These are phyloP conservation scores for Sphagnum magellanicum DNA, from an alignment of 228 moss, liverwort and hornwort genomes.

Conservation along the genomic window DNA sequence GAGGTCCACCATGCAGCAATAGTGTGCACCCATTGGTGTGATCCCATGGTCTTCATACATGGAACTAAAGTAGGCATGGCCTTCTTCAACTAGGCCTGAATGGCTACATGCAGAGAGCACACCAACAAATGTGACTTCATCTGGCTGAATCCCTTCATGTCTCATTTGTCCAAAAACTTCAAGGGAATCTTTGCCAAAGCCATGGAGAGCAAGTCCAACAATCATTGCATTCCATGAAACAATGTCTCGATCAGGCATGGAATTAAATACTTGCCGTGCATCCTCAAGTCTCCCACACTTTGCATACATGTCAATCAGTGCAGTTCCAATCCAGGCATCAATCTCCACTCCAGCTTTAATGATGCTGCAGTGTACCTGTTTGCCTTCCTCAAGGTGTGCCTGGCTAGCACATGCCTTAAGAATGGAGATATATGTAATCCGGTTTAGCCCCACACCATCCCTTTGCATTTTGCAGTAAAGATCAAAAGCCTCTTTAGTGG, in stretches of 20 bases:
- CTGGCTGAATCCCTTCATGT: conserved; percentile 4
- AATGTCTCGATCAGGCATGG: conserved; percentile 17
- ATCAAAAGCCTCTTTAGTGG: conserved; percentile 16
- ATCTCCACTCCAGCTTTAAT: conserved; percentile 6
- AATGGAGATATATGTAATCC: conserved; percentile 19
- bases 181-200: conserved; percentile 16
- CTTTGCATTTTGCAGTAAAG: conserved; percentile 16
- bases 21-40: no score
- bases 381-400: conserved; percentile 11
- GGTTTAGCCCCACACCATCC: conserved; percentile 9
- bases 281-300: conserved; percentile 21
- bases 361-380: conserved; percentile 17
- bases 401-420: conserved; percentile 13
- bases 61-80: no score
- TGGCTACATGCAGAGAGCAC: conserved; percentile 5
- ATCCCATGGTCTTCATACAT: no score
- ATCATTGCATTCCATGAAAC: conserved; percentile 37
- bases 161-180: conserved; percentile 19
- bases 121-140: background rate
- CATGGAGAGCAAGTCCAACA: conserved; percentile 16
- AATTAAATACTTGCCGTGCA: conserved; percentile 16
- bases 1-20: no score
- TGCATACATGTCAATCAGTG: conserved; percentile 23
- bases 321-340: conserved; percentile 23
- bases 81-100: background rate